Base-by-base conservation (phyloP, 169 alveolate genomes). In the Amoebophrya sp. region DNA sequence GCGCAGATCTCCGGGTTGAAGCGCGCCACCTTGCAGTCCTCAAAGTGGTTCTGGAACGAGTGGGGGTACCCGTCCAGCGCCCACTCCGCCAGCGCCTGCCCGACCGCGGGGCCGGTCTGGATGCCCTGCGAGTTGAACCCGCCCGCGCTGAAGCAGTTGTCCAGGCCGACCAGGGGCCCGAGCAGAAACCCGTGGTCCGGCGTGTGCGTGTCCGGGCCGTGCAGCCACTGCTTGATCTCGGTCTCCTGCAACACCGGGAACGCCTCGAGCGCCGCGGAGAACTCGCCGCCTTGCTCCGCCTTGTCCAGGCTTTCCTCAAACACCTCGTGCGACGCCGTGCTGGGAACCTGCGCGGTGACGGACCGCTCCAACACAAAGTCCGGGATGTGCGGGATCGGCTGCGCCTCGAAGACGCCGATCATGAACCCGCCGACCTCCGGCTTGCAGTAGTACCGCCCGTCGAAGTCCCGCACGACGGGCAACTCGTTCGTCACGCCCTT, bases 91-190 rank as follows among this genome's bases (percentile, higher is more conserved):
- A 47, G 35, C 25, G 92, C 92, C 39, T 10, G 39, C 39, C 92
- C 92, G 32, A 77, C 92, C 29, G 47, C 92, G 14, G 92, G 89
- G n/a, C 92, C 92, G 40, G 55, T 33, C 39, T 90, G 92, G 10
- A 90, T 53, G 54, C 92, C 92, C 89, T 90, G 92, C 54, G 92
- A 90, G 66, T 90, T 90, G 92, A 90, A 90, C 33, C 92, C 92
- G 12, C 55, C 39, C 89, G 89, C 89, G 32, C 14, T 0, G 40
- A 77, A 77, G 40, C 32, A 0, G 89, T 77, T 77, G 40, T 90
- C 92, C 29, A 77, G 35, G 12, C 55, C 83, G 23, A 90, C 0
- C 40, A 90, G 89, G 35, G 89, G 77, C 10, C 92, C 92, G 55
- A 90, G 40, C n/a, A 90, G 40, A 10, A 77, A 40, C 33, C 41